Percentiles rank a stretch among this genome's conserved stretches.
Evolutionary conservation across 2,329 filamentous ascomycete genomes (phyloP).

Genomic region (Blumeriella jaapii): DNA sequence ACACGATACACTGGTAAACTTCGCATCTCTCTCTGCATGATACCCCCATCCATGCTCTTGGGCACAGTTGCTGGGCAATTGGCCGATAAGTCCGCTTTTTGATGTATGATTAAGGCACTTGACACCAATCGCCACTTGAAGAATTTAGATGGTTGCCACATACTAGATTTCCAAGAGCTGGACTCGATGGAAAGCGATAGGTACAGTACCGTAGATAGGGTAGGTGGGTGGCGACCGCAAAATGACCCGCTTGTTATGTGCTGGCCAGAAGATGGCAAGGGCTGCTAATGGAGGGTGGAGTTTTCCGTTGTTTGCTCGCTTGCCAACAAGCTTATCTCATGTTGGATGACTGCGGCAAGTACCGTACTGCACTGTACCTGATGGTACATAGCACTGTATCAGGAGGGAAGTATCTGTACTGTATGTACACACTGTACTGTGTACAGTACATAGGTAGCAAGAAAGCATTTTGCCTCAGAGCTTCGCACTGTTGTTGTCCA

Average conservation of each 20-base stretch:
- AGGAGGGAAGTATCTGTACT: too few species aligned
- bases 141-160: background rate
- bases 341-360: too few species aligned
- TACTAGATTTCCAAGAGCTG: background rate
- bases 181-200: background rate
- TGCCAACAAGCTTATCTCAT: background rate
- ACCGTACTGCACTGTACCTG: too few species aligned
- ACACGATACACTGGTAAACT: too few species aligned
- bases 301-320: slow-evolving; percentile 1
- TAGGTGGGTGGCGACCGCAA: too few species aligned
- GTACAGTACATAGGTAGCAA: too few species aligned
- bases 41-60: background rate
- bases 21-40: background rate
- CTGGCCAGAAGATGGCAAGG: background rate
- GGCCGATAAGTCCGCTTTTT: slow-evolving; percentile 2
- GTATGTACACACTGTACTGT: too few species aligned
- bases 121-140: slow-evolving; percentile 5
- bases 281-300: too few species aligned
- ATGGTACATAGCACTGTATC: too few species aligned
- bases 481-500: too few species aligned
- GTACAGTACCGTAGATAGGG: background rate
- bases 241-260: slow-evolving; percentile 1
- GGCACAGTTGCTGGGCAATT: background rate
- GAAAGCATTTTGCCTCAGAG: too few species aligned
- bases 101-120: slow-evolving; percentile 3